These are phyloP conservation scores for Corylus avellana DNA, from an alignment of 306 rosid species.

Conservation along the genomic window DNA sequence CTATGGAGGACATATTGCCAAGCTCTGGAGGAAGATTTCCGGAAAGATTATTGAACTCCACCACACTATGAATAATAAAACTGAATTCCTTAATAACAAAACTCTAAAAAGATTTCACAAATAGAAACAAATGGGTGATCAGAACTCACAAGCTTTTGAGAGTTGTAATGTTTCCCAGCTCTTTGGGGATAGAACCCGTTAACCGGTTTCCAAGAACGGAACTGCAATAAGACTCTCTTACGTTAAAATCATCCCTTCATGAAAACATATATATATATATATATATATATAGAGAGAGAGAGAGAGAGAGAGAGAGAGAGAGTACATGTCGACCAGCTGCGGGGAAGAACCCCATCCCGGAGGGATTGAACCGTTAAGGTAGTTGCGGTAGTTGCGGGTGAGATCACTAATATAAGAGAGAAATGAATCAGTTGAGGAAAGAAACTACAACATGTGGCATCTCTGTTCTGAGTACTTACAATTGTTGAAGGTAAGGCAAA, in stretches of 20 bases:
- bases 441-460: background rate
- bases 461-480: conserved; percentile 39
- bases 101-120: background rate
- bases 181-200: conserved; percentile 68
- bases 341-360: conserved; percentile 44
- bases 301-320: no score
- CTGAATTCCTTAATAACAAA: background rate
- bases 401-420: conserved; percentile 41
- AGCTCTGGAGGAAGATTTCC: conserved; percentile 60
- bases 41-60: conserved; percentile 64
- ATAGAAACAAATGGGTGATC: background rate
- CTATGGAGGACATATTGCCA: conserved; percentile 50
- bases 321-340: conserved; percentile 42
- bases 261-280: no score
- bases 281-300: no score
- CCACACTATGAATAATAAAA: conserved; percentile 40
- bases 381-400: conserved; percentile 57
- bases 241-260: background rate
- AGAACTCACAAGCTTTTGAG: conserved; percentile 63
- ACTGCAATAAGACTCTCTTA: conserved; percentile 35
- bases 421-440: background rate
- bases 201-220: conserved; percentile 61
- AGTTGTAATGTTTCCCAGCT: conserved; percentile 57
- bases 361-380: conserved; percentile 63
- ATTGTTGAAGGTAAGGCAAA: conserved; percentile 31